Percentiles rank a stretch among this genome's conserved stretches.
Conservation (phyloP, 306 rosid genomes). For the Trichosanthes truncata region DNA sequence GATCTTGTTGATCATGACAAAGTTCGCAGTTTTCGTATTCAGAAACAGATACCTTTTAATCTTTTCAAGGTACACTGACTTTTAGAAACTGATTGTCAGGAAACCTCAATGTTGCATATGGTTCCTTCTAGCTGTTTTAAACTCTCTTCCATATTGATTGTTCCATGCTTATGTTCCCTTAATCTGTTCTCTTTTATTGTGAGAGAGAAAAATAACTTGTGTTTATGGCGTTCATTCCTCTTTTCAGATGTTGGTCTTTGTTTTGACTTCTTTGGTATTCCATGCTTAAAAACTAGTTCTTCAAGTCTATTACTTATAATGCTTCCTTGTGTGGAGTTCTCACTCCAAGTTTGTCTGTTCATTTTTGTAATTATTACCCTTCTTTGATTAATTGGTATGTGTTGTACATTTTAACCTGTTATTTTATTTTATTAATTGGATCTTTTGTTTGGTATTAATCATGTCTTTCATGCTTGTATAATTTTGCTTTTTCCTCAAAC, state of each 20-base stretch:
- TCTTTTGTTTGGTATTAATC: background rate
- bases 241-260: background rate
- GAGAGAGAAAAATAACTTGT: background rate
- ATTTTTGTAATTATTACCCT: background rate
- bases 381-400: background rate
- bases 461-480: background rate
- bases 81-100: background rate
- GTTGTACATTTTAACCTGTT: background rate
- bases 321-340: background rate
- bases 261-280: background rate
- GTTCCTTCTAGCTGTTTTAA: background rate
- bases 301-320: background rate
- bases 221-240: background rate
- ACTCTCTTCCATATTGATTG: background rate
- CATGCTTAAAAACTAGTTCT: background rate
- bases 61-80: constrained; percentile 56
- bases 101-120: background rate
- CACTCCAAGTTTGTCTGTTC: background rate
- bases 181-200: background rate
- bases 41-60: constrained; percentile 50
- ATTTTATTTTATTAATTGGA: background rate
- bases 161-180: background rate
- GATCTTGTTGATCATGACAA: constrained; percentile 96
- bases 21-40: constrained; percentile 72
- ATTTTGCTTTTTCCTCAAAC: constrained; percentile 5